Percentiles rank a stretch among this genome's conserved stretches.
Conservation (phyloP, 805 yeast genomes). For the Diddensiella santjacobensis region DNA sequence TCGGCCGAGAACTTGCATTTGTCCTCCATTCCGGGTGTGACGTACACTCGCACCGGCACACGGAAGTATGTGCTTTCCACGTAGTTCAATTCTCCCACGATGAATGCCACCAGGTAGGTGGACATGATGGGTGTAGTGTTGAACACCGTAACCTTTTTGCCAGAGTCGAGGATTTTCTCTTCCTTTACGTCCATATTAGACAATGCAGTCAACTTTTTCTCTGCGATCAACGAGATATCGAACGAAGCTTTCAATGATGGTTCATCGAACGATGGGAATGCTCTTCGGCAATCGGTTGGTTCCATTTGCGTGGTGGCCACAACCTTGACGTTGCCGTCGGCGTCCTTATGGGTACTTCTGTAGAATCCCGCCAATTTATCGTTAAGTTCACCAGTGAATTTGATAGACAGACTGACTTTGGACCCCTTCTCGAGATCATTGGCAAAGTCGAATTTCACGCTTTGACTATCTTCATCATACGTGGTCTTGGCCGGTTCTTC, state of each 20-base stretch:
- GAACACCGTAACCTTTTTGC: slow-evolving; percentile 47
- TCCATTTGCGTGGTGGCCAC: slow-evolving; percentile 70
- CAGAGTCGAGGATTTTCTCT: slow-evolving; percentile 37
- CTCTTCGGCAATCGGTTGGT: slow-evolving; percentile 73
- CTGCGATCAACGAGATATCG: slow-evolving; percentile 53
- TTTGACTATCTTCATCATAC: slow-evolving; percentile 55
- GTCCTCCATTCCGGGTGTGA: slow-evolving; percentile 62
- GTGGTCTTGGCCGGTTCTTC: slow-evolving; percentile 30
- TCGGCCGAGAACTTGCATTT: slow-evolving; percentile 63
- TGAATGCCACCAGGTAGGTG: slow-evolving; percentile 68
- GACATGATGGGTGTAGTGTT: slow-evolving; percentile 70
- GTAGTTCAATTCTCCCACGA: slow-evolving; percentile 63
- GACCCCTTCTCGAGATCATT: slow-evolving; percentile 35
- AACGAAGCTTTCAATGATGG: slow-evolving; percentile 67
- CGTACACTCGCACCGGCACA: slow-evolving; percentile 65
- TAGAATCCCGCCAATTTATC: slow-evolving; percentile 74
- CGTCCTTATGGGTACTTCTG: slow-evolving; percentile 56
- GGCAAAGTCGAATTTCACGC: slow-evolving; percentile 56
- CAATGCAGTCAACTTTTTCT: slow-evolving; percentile 50
- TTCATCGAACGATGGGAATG: slow-evolving; percentile 75
- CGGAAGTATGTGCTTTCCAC: slow-evolving; percentile 53
- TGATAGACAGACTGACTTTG: slow-evolving; percentile 54
- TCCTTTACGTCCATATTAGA: slow-evolving; percentile 62
- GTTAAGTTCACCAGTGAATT: slow-evolving; percentile 55
- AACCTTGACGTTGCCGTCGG: slow-evolving; percentile 49